Conservation (phyloP, 2,329 filamentous ascomycete species). For the Paraphaeosphaeria minitans region DNA sequence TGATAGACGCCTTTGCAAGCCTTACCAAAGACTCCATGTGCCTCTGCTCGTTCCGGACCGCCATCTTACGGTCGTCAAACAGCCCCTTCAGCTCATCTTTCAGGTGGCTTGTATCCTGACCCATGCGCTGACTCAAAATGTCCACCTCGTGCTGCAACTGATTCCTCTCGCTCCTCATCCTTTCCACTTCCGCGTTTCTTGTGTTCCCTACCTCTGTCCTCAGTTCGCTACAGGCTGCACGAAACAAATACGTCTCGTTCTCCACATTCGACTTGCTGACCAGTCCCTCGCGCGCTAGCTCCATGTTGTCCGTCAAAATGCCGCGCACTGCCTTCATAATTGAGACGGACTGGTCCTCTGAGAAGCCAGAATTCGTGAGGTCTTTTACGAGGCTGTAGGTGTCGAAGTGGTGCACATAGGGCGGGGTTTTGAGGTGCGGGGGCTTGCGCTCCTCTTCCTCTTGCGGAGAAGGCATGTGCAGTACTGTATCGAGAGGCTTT, state of each 20-base stretch:
- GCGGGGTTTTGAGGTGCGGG: slow-evolving; percentile 73
- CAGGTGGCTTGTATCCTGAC: slow-evolving; percentile 78
- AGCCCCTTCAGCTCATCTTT: slow-evolving; percentile 93
- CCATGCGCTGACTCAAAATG: slow-evolving; percentile 81
- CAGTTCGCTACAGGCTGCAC: slow-evolving; percentile 90
- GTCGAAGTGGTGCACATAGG: slow-evolving; percentile 95
- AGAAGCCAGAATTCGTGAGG: slow-evolving; percentile 74
- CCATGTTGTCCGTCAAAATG: slow-evolving; percentile 77
- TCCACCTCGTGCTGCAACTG: slow-evolving; percentile 95
- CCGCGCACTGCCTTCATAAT: slow-evolving; percentile 90
- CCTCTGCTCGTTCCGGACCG: slow-evolving; percentile 85
- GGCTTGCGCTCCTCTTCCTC: slow-evolving; percentile 55
- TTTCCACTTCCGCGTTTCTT: slow-evolving; percentile 76
- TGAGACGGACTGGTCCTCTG: slow-evolving; percentile 74
- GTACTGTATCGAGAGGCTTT: slow-evolving; percentile 48
- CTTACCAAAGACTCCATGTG: slow-evolving; percentile 76
- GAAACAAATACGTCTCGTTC: slow-evolving; percentile 93
- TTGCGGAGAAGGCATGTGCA: slow-evolving; percentile 48
- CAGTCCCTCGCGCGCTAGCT: slow-evolving; percentile 77
- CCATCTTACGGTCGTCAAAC: slow-evolving; percentile 96
- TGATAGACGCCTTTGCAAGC: neutral
- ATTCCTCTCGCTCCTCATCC: slow-evolving; percentile 80
- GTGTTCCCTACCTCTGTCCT: slow-evolving; percentile 83
- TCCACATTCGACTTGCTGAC: slow-evolving; percentile 92
- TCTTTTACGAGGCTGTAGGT: slow-evolving; percentile 87